phyloP scores from a whole-genome alignment of 2,329 filamentous ascomycete genomes.

The Xylariaceae sp. region DNA sequence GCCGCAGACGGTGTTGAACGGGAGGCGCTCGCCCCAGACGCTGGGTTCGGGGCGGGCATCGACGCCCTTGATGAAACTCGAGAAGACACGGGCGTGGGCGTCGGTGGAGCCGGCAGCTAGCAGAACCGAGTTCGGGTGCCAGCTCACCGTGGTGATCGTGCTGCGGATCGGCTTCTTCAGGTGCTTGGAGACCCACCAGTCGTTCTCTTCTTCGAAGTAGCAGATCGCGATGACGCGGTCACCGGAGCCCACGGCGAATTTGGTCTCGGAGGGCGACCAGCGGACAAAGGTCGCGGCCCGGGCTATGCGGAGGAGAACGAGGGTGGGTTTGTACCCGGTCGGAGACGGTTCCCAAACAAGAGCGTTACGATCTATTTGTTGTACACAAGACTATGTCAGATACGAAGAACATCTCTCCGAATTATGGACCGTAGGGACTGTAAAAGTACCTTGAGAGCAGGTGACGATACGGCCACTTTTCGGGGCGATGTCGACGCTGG shows the following conservation, averaged over 20 bases:
- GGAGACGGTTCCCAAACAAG: constrained; percentile 97
- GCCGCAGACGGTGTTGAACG: constrained; percentile 97
- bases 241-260: constrained; percentile 95
- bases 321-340: constrained; percentile 89
- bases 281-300: constrained; percentile 93
- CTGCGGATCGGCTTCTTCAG: constrained; percentile 98
- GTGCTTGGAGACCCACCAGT: constrained; percentile 99
- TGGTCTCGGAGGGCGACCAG: constrained; percentile 94
- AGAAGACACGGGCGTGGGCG: constrained; percentile 91
- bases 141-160: constrained; percentile 89
- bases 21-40: constrained; percentile 89
- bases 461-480: constrained; percentile 90
- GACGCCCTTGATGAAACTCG: constrained; percentile 91
- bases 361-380: constrained; percentile 76
- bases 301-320: constrained; percentile 95
- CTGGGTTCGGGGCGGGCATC: constrained; percentile 79
- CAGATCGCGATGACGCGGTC: constrained; percentile 93
- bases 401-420: not conserved
- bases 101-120: constrained; percentile 95
- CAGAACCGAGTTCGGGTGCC: constrained; percentile 96
- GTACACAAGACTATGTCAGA: not conserved
- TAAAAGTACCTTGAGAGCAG: constrained; percentile 74
- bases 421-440: not conserved
- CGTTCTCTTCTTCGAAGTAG: constrained; percentile 98
- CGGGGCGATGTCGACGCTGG: constrained; percentile 91